Base-by-base conservation (phyloP, 1,284 basidiomycete genomes). In the Tilletiaria anomala region DNA sequence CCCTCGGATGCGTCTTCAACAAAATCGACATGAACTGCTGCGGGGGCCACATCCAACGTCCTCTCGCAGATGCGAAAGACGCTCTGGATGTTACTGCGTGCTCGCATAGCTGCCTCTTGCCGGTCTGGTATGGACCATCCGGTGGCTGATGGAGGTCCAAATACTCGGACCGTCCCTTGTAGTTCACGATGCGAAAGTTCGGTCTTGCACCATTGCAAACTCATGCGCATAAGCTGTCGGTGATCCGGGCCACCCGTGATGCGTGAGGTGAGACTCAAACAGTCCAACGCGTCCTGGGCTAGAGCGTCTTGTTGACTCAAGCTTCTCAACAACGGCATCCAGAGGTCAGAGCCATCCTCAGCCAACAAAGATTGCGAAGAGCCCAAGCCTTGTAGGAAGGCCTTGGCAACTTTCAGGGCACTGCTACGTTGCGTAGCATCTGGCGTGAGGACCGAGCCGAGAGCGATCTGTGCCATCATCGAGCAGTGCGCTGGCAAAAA, bases 271-370 rank as follows among this genome's bases (percentile, higher is more conserved):
- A 88, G 82, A 57, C 93, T 87, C 2, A 94, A 75, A 14, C 93
- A 86, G 37, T 91, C 86, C 34, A 94, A 73, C 0, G 88, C 88
- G 50, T 84, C 78, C 3, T 79, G 69, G 5, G 87, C 80, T 20
- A 89, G 75, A 54, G 88, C 82, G n/a, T 29, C 26, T 8, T n/a
- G 10, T 2, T 83, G 85, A 50, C 83, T 80, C 11, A 93, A 73
- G 19, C 93, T 74, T 19, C 85, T 79, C 23, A 94, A 71, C 16
- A 94, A 71, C 0, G 89, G 89, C 78, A 87, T 87, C 17, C 93
- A 75, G 16, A 91, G 72, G 63, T 91, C 88, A 0, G 82, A 81
- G n/a, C 26, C n/a, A 29, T 8, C 8, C 26, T 29, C 26, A n/a
- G 26, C 26, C 10, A 29, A n/a, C 26, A 29, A 29, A 8, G 26